Evolutionary conservation across 192 early-diverging fungal species (phyloP).

Genomic region (Coemansia sp.): DNA sequence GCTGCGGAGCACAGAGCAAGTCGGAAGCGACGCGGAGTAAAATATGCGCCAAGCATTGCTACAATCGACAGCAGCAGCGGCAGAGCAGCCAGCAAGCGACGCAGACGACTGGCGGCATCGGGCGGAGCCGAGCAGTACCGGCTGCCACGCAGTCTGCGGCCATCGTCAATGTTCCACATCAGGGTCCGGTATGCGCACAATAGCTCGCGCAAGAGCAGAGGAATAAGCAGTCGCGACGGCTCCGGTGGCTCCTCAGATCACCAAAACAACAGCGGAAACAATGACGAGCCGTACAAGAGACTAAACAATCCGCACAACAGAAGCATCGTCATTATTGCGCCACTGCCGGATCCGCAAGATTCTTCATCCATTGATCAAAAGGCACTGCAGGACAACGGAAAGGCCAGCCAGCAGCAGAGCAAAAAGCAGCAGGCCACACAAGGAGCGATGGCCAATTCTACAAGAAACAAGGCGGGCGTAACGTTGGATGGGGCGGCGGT

Average conservation of each 20-base stretch:
- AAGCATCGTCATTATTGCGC: slow-evolving; percentile 12
- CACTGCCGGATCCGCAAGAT: slow-evolving; percentile 5
- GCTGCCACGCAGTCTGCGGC: slow-evolving; percentile 40
- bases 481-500: neutral
- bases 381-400: neutral
- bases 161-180: slow-evolving; percentile 50
- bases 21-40: neutral
- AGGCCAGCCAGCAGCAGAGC: neutral
- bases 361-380: neutral
- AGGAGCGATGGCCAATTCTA: neutral
- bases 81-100: neutral
- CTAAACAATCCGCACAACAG: slow-evolving; percentile 4
- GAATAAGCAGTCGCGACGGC: neutral
- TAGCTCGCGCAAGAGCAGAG: neutral
- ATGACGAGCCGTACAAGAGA: slow-evolving; percentile 1
- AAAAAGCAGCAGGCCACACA: neutral
- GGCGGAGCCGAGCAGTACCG: slow-evolving; percentile 11
- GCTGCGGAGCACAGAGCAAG: neutral
- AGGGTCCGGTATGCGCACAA: slow-evolving; percentile 28
- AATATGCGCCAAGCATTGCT: neutral
- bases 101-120: neutral
- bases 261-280: neutral
- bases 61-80: slow-evolving; percentile 3
- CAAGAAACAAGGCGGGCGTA: neutral
- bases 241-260: neutral